Conservation (phyloP, 345 rosid species). For the Brassica nigra region DNA sequence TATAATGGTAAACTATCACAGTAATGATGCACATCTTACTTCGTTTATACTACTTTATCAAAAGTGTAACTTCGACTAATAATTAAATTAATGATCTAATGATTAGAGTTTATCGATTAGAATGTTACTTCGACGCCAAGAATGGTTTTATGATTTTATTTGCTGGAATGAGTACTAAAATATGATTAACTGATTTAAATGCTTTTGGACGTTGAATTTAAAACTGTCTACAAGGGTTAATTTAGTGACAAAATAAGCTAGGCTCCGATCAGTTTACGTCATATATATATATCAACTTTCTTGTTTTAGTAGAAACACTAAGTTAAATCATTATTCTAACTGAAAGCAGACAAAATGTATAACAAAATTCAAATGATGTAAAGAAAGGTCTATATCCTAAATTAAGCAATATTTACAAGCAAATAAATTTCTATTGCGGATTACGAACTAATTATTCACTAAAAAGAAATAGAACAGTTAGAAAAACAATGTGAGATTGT, state of each 20-base stretch:
- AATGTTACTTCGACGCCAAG: slow-evolving; percentile 41
- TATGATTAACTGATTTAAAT: not conserved
- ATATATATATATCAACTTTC: not conserved
- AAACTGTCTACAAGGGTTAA: not conserved
- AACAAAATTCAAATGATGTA: not conserved
- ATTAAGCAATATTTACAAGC: not conserved
- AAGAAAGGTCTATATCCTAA: not conserved
- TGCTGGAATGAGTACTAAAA: not conserved
- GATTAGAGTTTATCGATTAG: slow-evolving; percentile 30
- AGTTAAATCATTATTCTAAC: not conserved
- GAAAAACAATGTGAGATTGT: not conserved
- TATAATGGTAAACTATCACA: not conserved
- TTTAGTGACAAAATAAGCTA: slow-evolving; percentile 9
- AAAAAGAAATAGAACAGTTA: not conserved
- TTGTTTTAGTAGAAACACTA: not conserved
- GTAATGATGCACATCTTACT: slow-evolving; percentile 25
- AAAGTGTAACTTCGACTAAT: slow-evolving; percentile 28
- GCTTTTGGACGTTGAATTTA: not conserved
- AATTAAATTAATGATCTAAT: slow-evolving; percentile 18
- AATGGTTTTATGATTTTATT: slow-evolving; percentile 9
- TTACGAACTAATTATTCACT: not conserved
- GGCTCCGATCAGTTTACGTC: not conserved
- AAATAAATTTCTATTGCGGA: not conserved
- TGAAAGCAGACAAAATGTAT: not conserved
- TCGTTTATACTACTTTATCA: slow-evolving; percentile 17